phyloP scores from a whole-genome alignment of 257 asterid species.

The Rauvolfia tetraphylla region DNA sequence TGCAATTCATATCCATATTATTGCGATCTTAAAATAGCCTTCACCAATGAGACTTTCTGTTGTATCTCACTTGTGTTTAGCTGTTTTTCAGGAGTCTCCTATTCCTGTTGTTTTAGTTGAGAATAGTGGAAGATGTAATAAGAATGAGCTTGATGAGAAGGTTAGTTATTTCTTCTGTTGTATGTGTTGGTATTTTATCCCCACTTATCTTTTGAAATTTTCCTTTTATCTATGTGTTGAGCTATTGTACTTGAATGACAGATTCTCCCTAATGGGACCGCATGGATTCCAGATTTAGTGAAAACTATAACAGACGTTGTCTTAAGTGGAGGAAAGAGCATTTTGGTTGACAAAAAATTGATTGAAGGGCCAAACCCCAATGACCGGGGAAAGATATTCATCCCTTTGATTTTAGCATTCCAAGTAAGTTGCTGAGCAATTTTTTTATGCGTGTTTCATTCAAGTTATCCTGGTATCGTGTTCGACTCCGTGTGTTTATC shows the following conservation, averaged over 20 bases:
- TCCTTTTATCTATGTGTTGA: neutral
- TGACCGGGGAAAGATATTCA: slow-evolving; percentile 58
- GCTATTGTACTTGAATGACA: slow-evolving; percentile 25
- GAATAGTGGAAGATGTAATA: slow-evolving; percentile 92
- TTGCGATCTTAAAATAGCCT: neutral
- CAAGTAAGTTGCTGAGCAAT: slow-evolving; percentile 47
- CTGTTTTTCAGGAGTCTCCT: slow-evolving; percentile 40
- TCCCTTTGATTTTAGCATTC: slow-evolving; percentile 70
- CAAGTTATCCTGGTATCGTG: neutral
- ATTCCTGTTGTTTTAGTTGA: slow-evolving; percentile 91
- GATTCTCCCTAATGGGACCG: slow-evolving; percentile 75
- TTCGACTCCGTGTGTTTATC: neutral
- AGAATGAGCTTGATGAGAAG: slow-evolving; percentile 91
- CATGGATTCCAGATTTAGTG: slow-evolving; percentile 85
- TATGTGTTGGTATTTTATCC: neutral
- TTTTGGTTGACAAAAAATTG: slow-evolving; percentile 71
- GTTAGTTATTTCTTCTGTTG: slow-evolving; percentile 25
- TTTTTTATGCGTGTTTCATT: neutral
- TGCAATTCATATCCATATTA: neutral
- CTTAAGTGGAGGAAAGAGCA: slow-evolving; percentile 57
- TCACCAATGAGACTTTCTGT: neutral
- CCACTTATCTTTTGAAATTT: neutral
- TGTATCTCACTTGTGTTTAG: slow-evolving; percentile 15
- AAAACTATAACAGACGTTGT: slow-evolving; percentile 54
- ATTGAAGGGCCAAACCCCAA: slow-evolving; percentile 91